phyloP scores from a whole-genome alignment of 257 asterid species.

The Scutellaria minor region DNA sequence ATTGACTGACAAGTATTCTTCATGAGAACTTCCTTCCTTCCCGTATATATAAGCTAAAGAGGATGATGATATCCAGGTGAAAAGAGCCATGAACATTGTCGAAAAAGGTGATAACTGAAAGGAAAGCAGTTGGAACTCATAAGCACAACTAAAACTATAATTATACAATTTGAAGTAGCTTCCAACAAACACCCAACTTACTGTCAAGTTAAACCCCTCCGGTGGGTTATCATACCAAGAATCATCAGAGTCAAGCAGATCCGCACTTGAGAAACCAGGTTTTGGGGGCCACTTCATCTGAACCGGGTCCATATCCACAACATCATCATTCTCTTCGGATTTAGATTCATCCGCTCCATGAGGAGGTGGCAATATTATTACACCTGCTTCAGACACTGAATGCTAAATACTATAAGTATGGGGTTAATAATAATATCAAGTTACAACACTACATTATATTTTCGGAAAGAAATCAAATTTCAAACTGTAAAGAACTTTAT shows the following conservation, averaged over 20 bases:
- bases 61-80: conserved; percentile 86
- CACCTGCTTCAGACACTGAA: conserved; percentile 82
- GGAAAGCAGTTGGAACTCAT: conserved; percentile 25
- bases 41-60: conserved; percentile 93
- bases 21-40: conserved; percentile 65
- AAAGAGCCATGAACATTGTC: conserved; percentile 80
- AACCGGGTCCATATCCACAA: conserved; percentile 49
- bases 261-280: conserved; percentile 57
- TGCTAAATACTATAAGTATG: conserved; percentile 36
- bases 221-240: conserved; percentile 89
- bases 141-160: background rate
- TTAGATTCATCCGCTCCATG: conserved; percentile 47
- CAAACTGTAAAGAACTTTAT: conserved; percentile 29
- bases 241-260: conserved; percentile 70
- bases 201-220: conserved; percentile 67
- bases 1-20: conserved; percentile 68
- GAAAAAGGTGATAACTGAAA: conserved; percentile 89
- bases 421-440: conserved; percentile 31
- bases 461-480: conserved; percentile 19
- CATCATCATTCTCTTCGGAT: conserved; percentile 46
- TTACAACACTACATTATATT: conserved; percentile 18
- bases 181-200: conserved; percentile 47
- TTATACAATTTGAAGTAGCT: conserved; percentile 5
- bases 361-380: conserved; percentile 64
- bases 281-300: conserved; percentile 76